phyloP scores from a whole-genome alignment of 352 stramenopile genomes.

The Pythium brachiatum region DNA sequence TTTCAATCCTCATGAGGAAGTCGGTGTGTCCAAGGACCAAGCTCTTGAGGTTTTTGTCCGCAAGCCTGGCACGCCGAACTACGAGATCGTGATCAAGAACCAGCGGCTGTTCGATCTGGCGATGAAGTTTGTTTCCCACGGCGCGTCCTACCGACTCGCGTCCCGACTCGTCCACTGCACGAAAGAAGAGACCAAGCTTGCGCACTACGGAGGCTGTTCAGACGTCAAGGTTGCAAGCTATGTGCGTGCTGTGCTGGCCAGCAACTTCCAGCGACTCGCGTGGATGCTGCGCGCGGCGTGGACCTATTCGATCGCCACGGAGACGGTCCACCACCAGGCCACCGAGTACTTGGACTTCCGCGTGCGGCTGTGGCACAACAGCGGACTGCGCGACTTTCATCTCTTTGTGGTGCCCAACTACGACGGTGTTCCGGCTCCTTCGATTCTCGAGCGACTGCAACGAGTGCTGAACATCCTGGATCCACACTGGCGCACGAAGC shows the following conservation, averaged over 20 bases:
- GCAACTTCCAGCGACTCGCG: conserved; percentile 61
- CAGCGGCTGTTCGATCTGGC: conserved; percentile 60
- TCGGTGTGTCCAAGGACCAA: conserved; percentile 34
- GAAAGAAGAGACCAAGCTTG: conserved; percentile 55
- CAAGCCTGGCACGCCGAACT: conserved; percentile 38
- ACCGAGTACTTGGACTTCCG: conserved; percentile 57
- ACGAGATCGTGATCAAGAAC: conserved; percentile 63
- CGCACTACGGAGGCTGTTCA: conserved; percentile 46
- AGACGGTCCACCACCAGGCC: conserved; percentile 47
- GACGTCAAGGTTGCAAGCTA: conserved; percentile 48
- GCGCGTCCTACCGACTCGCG: conserved; percentile 53
- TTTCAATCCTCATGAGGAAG: conserved; percentile 45
- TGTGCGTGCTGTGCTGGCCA: conserved; percentile 50
- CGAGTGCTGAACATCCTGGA: conserved; percentile 50
- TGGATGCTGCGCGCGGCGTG: conserved; percentile 63
- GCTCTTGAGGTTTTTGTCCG: conserved; percentile 48
- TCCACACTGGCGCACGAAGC: conserved; percentile 44
- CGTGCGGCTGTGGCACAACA: conserved; percentile 52
- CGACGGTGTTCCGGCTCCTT: conserved; percentile 34
- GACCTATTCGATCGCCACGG: conserved; percentile 47
- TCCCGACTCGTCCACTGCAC: conserved; percentile 55
- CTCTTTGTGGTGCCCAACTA: conserved; percentile 46
- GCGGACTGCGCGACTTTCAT: conserved; percentile 55
- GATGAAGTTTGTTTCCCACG: conserved; percentile 60
- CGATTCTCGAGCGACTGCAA: conserved; percentile 37